Evolutionary conservation across 2,329 filamentous ascomycete species (phyloP), one percentile per base, ranked within the genome.

Genomic region (Aspergillus amoenus): DNA sequence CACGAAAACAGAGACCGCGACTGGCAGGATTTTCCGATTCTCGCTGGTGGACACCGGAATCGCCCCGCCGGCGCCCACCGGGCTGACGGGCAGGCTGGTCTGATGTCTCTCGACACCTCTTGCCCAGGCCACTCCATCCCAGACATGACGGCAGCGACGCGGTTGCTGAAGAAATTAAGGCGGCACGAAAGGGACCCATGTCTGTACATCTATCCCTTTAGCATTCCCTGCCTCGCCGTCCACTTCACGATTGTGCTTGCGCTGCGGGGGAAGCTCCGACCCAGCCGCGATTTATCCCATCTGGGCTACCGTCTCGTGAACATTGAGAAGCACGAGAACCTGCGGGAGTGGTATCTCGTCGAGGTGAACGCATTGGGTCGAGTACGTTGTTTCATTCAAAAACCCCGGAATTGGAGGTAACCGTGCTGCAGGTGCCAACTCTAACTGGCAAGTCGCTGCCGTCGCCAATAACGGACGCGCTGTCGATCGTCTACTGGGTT

Each of bases 401-500:
- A 32, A 15, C n/a, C 37, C 34, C 4, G 41, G 21, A 22, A 22
- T 24, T 11, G n/a, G 32, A 4, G 39, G 17, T 49, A n/a, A 24
- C 15, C 34, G 34, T n/a, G 32, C 22, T 34, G 30, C n/a, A 60
- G 58, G 58, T 60, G n/a, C 58, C 58, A 12, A 52, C 51, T 2
- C 52, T 60, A 18, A 57, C 55, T 2, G 27, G 17, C 37, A 60
- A 52, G 5, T 47, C 51, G 22, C 51, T 60, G 6, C 13, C 45
- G 22, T 45, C 42, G 12, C 58, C 58, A 4, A 32, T 60, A 9
- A 60, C 58, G 3, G 58, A 60, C 22, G 49, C 44, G 17, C 30
- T 60, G 15, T 60, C 55, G 5, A 55, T 60, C 21, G 44, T 52
- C 27, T 57, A 60, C 42, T 60, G 58, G 58, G 18, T 60, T 5